Evolutionary conservation across 345 rosid genomes (phyloP).

Genomic region (Eucalyptus melliodora): DNA sequence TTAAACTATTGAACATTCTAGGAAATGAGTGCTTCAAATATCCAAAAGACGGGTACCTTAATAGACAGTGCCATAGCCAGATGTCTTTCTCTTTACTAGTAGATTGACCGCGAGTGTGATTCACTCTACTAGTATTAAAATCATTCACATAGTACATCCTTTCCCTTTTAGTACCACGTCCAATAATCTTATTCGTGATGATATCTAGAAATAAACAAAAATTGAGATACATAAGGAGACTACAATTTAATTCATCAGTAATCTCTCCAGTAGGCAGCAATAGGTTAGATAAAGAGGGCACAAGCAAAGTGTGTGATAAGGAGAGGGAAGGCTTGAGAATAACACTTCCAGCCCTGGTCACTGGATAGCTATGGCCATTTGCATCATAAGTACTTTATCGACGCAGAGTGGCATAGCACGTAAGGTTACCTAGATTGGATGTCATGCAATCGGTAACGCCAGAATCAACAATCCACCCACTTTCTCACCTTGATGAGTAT

Average conservation of each 20-base stretch:
- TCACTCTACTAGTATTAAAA: background rate
- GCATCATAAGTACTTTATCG: background rate
- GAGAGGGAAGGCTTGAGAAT: background rate
- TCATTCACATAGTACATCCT: background rate
- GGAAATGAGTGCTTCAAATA: background rate
- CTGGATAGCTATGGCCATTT: background rate
- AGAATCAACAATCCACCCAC: background rate
- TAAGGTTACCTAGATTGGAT: background rate
- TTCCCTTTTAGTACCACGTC: background rate
- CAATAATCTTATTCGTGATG: background rate
- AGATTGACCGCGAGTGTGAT: fast-evolving
- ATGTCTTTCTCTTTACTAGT: background rate
- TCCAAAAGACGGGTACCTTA: background rate
- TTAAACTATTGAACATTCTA: background rate
- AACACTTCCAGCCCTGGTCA: background rate
- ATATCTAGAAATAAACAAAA: background rate
- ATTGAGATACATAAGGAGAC: background rate
- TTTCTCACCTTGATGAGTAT: background rate
- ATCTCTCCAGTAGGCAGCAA: background rate
- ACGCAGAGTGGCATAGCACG: background rate
- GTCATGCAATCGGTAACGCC: background rate
- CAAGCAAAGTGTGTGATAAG: background rate
- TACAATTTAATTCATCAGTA: background rate
- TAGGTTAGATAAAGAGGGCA: background rate
- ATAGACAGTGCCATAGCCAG: background rate